These are phyloP conservation scores for Claviceps cyperi DNA, from an alignment of 2,329 filamentous ascomycete species.

Conservation along the genomic window DNA sequence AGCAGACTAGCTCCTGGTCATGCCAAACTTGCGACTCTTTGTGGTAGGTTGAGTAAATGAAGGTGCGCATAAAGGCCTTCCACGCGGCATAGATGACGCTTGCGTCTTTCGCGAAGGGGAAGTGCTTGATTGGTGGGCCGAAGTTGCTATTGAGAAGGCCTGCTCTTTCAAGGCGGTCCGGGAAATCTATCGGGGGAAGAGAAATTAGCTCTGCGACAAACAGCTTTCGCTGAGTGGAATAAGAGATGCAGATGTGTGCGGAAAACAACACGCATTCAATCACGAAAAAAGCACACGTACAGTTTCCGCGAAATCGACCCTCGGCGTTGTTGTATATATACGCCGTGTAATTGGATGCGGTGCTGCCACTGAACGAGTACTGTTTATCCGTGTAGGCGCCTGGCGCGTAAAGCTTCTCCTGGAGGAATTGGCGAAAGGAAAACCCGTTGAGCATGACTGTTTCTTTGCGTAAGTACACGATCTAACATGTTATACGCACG, in stretches of 20 bases:
- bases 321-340: background rate
- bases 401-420: background rate
- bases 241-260: background rate
- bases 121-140: slow-evolving; percentile 23
- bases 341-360: background rate
- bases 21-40: slow-evolving; percentile 15
- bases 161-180: slow-evolving; percentile 20
- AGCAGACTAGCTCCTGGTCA: slow-evolving; percentile 29
- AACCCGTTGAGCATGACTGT: slow-evolving; percentile 3
- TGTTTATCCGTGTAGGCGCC: background rate
- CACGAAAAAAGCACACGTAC: background rate
- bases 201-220: background rate
- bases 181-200: slow-evolving; percentile 21
- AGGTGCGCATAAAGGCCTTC: slow-evolving; percentile 22
- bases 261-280: background rate
- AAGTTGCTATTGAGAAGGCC: slow-evolving; percentile 24
- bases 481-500: too few species aligned
- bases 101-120: slow-evolving; percentile 31
- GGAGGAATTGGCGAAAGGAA: background rate
- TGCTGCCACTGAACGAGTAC: background rate
- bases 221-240: too few species aligned
- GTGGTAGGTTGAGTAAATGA: slow-evolving; percentile 30
- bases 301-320: background rate
- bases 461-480: background rate
- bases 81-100: slow-evolving; percentile 21